Conservation (phyloP, 352 stramenopile genomes). For the Phytophthora syringae region DNA sequence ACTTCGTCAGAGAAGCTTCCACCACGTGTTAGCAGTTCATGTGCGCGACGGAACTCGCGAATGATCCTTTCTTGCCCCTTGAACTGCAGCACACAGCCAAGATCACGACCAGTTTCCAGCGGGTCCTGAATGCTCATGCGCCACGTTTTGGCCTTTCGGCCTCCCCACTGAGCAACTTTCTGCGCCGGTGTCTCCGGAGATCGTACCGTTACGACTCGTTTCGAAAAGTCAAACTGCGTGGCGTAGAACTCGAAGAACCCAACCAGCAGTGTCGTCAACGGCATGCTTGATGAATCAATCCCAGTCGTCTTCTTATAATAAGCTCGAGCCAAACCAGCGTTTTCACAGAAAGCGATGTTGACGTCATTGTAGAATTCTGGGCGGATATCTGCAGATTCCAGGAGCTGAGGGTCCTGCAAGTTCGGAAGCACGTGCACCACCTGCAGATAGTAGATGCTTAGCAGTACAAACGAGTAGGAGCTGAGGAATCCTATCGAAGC, state of each 20-base stretch:
- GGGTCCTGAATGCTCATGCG: conserved; percentile 89
- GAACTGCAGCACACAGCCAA: conserved; percentile 81
- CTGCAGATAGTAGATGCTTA: conserved; percentile 98
- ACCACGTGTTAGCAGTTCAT: conserved; percentile 49
- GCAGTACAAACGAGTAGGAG: conserved; percentile 98
- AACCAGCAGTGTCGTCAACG: conserved; percentile 86
- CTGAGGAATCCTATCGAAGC: conserved; percentile 95
- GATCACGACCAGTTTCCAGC: conserved; percentile 76
- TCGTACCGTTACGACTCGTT: conserved; percentile 94
- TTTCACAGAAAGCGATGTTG: conserved; percentile 78
- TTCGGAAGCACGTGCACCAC: conserved; percentile 93
- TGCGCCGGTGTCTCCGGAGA: conserved; percentile 37
- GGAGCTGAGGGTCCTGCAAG: conserved; percentile 86
- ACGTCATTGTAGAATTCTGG: conserved; percentile 55
- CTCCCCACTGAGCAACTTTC: conserved; percentile 57
- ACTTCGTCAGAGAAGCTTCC: conserved; percentile 60
- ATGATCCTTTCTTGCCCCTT: conserved; percentile 71
- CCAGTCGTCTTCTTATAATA: conserved; percentile 43
- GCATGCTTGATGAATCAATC: conserved; percentile 8
- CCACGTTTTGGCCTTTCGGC: conserved; percentile 68
- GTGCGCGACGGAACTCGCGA: conserved; percentile 64
- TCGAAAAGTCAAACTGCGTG: conserved; percentile 96
- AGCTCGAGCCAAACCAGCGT: conserved; percentile 41
- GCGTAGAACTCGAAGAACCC: conserved; percentile 98
- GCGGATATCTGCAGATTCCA: conserved; percentile 43